Percentiles rank a stretch among this genome's conserved stretches.
These are phyloP conservation scores for Dimocarpus longan DNA, from an alignment of 345 rosid species.

Conservation along the genomic window DNA sequence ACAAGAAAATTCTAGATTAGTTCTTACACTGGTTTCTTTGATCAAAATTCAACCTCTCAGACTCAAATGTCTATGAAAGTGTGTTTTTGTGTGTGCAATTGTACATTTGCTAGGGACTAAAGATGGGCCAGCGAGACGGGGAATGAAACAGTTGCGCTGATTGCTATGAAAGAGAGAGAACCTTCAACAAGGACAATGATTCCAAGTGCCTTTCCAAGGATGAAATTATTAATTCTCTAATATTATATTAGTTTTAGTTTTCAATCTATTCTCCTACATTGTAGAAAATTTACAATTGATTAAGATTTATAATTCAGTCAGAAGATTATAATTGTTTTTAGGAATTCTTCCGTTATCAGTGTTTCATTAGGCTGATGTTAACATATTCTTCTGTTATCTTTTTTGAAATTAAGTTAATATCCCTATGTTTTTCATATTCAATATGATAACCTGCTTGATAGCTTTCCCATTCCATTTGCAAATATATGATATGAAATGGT, in stretches of 20 bases:
- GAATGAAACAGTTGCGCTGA: background rate
- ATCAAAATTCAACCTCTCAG: background rate
- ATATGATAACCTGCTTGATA: background rate
- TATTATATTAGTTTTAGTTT: background rate
- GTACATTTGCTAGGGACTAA: too few relatives aligned
- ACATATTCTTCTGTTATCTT: background rate
- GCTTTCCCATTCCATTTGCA: background rate
- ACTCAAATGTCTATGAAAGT: background rate
- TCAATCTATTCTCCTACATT: background rate
- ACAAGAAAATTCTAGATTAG: too few relatives aligned
- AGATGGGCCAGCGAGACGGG: background rate
- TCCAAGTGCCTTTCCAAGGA: background rate
- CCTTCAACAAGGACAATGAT: background rate
- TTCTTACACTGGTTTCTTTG: background rate
- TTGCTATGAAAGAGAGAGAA: background rate
- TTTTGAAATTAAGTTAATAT: constrained; percentile 3
- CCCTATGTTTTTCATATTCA: background rate
- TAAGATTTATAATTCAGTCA: background rate
- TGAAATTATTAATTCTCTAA: background rate
- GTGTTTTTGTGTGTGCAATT: background rate
- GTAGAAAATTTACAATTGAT: background rate
- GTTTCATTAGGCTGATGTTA: background rate
- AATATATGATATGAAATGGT: background rate
- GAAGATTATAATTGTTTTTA: background rate
- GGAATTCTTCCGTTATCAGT: background rate